phyloP scores from a whole-genome alignment of 2,329 filamentous ascomycete species.

The Colletotrichum karsti region DNA sequence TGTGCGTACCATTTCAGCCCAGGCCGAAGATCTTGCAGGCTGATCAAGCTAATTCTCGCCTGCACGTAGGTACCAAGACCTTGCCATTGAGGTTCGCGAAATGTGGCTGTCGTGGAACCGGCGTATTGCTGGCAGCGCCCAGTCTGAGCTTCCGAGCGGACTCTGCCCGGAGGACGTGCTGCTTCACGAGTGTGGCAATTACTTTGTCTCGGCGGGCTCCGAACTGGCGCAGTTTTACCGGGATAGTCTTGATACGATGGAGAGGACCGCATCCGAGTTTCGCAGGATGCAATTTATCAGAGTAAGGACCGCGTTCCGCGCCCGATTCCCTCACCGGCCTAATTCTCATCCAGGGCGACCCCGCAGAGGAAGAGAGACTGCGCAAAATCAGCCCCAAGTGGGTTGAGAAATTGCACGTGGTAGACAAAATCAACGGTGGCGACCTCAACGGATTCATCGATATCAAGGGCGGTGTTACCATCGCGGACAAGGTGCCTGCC shows the following conservation, averaged over 20 bases:
- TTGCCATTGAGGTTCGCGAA: conserved; percentile 40
- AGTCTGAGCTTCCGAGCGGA: conserved; percentile 31
- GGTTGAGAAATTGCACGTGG: conserved; percentile 33
- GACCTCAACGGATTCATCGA: conserved; percentile 36
- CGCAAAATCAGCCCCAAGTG: conserved; percentile 30
- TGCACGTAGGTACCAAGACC: conserved; percentile 27
- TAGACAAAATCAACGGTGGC: conserved; percentile 34
- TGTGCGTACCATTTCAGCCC: not conserved
- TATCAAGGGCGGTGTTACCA: conserved; percentile 34
- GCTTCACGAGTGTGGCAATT: conserved; percentile 30
- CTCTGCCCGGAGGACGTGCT: conserved; percentile 33
- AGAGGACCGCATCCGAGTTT: not conserved
- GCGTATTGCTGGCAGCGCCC: conserved; percentile 21
- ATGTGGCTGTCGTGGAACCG: conserved; percentile 40
- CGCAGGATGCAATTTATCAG: conserved; percentile 6
- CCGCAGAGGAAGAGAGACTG: conserved; percentile 20
- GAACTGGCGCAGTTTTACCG: conserved; percentile 28
- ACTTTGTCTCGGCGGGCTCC: conserved; percentile 4
- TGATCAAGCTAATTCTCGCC: not conserved
- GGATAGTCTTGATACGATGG: conserved; percentile 29
- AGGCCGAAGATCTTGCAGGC: too few relatives aligned
- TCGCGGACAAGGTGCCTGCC: conserved; percentile 35
- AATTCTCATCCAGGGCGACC: not conserved
- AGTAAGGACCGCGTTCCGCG: not conserved
- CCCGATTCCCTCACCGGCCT: too few relatives aligned